Percentiles rank a stretch among this genome's conserved stretches.
Evolutionary conservation across 345 rosid genomes (phyloP).

Genomic region (Populus ilicifolia): DNA sequence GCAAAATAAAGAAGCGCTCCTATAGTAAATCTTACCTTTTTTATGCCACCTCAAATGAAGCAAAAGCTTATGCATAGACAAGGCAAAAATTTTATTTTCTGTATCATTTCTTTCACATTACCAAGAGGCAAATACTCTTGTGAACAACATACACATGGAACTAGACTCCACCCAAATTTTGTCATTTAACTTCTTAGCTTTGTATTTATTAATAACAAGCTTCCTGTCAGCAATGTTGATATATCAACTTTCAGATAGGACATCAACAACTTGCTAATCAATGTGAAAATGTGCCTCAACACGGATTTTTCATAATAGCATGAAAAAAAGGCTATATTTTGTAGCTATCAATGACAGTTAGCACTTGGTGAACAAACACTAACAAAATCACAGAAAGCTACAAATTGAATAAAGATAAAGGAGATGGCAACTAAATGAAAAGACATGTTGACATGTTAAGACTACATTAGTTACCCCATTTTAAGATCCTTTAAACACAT

Average conservation of each 20-base stretch:
- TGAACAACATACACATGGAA: neutral
- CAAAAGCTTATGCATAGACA: neutral
- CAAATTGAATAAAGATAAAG: neutral
- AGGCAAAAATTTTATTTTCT: neutral
- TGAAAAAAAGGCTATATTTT: neutral
- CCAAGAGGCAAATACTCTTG: neutral
- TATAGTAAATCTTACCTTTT: neutral
- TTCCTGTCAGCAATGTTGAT: neutral
- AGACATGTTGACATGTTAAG: neutral
- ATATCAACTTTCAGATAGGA: neutral
- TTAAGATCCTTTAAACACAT: constrained; percentile 84
- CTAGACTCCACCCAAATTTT: neutral
- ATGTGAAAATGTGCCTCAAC: neutral
- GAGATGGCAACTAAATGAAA: neutral
- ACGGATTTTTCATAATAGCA: neutral
- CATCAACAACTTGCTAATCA: neutral
- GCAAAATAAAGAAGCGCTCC: neutral
- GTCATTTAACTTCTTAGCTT: neutral
- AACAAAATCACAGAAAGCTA: neutral
- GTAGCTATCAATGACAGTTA: neutral
- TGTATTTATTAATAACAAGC: neutral
- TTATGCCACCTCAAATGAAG: neutral
- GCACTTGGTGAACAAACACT: neutral
- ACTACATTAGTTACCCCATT: constrained; percentile 60
- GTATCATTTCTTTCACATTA: neutral